Conservation (phyloP, 495 filamentous ascomycete species). For the Xylaria nigripes region DNA sequence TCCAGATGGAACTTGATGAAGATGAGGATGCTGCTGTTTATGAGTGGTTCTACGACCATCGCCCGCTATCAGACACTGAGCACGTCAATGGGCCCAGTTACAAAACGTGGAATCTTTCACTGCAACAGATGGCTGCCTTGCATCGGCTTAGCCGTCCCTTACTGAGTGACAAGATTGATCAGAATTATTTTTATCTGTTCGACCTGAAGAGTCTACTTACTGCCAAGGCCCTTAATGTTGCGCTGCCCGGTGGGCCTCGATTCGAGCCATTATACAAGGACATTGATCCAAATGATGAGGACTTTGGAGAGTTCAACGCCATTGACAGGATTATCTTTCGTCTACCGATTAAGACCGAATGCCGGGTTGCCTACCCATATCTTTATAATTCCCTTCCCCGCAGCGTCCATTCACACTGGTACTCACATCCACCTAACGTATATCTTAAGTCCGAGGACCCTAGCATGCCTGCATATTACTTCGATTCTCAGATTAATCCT, state of each 20-base stretch:
- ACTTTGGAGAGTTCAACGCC: constrained; percentile 99
- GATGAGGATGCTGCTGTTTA: constrained; percentile 84
- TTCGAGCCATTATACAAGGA: constrained; percentile 99
- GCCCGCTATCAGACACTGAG: constrained; percentile 80
- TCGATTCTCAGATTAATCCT: constrained; percentile 94
- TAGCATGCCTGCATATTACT: constrained; percentile 91
- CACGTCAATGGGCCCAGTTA: constrained; percentile 97
- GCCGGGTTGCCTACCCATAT: constrained; percentile 87
- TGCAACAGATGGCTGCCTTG: constrained; percentile 94
- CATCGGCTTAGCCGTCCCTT: constrained; percentile 88
- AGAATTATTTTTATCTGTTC: constrained; percentile 98
- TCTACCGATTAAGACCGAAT: constrained; percentile 90
- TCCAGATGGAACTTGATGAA: constrained; percentile 98
- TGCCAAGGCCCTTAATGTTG: constrained; percentile 94
- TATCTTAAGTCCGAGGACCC: constrained; percentile 85
- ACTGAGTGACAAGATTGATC: constrained; percentile 84
- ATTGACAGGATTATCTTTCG: constrained; percentile 99
- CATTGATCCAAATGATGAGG: constrained; percentile 97
- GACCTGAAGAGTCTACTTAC: constrained; percentile 92
- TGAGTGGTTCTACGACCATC: constrained; percentile 98
- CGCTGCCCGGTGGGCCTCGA: constrained; percentile 90
- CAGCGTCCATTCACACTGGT: constrained; percentile 89
- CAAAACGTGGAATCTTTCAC: constrained; percentile 86
- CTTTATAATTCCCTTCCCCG: constrained; percentile 94
- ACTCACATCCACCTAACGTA: constrained; percentile 87